Percentiles rank a stretch among this genome's conserved stretches.
phyloP scores from a whole-genome alignment of 192 early-diverging fungal genomes.

The Fimicolochytrium jonesii region DNA sequence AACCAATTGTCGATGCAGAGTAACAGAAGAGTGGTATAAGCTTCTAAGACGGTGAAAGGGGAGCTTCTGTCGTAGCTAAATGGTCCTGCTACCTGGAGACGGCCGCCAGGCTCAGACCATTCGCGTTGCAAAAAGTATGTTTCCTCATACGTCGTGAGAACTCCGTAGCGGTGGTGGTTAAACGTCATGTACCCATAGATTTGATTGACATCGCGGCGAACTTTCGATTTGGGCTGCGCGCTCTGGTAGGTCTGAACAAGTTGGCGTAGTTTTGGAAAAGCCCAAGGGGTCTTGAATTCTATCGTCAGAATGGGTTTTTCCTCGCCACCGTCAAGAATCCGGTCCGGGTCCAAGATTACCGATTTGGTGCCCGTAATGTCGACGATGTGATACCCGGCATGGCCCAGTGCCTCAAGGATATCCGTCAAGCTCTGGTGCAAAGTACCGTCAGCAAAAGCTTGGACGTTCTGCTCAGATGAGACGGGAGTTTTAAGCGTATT shows the following conservation, averaged over 20 bases:
- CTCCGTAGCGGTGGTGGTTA: conserved; percentile 12
- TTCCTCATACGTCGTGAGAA: conserved; percentile 5
- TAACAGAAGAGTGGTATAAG: not conserved
- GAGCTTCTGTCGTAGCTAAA: not conserved
- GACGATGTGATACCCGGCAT: no score
- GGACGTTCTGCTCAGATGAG: no score
- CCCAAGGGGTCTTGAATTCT: conserved; percentile 15
- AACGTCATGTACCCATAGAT: conserved; percentile 21
- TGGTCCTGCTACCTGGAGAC: not conserved
- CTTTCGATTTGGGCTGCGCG: not conserved
- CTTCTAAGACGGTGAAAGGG: not conserved
- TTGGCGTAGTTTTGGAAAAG: no score
- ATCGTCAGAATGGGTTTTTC: conserved; percentile 7
- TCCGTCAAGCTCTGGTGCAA: no score
- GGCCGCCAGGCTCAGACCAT: not conserved
- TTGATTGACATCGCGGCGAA: not conserved
- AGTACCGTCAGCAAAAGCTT: no score
- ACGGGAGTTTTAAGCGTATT: no score
- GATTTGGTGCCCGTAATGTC: no score
- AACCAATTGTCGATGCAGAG: not conserved
- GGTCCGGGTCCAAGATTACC: no score
- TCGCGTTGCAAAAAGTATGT: conserved; percentile 4
- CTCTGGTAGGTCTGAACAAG: no score
- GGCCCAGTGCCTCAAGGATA: no score
- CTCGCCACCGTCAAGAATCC: no score